Evolutionary conservation across 2,329 filamentous ascomycete species (phyloP).

Genomic region (Aschersonia sp.): DNA sequence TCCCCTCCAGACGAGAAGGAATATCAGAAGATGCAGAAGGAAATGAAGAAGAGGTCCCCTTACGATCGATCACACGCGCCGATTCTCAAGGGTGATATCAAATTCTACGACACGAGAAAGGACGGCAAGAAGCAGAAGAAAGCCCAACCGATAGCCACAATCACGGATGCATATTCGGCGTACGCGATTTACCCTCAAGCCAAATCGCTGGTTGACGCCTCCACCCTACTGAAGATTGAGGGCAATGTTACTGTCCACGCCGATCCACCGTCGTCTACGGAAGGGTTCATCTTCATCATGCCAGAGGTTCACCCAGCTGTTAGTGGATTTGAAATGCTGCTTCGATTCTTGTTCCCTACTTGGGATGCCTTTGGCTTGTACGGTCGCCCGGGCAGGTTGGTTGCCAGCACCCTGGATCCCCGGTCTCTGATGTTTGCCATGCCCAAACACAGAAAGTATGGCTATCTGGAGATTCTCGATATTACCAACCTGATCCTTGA

Average conservation of each 20-base stretch:
- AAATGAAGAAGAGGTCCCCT: conserved; percentile 63
- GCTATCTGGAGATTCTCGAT: conserved; percentile 81
- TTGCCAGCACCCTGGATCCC: conserved; percentile 75
- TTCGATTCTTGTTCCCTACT: conserved; percentile 82
- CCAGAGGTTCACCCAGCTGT: conserved; percentile 87
- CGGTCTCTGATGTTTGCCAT: conserved; percentile 97
- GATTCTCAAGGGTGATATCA: conserved; percentile 73
- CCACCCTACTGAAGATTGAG: conserved; percentile 87
- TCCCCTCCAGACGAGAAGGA: conserved; percentile 90
- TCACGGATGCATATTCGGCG: conserved; percentile 79
- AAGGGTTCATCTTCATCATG: conserved; percentile 97
- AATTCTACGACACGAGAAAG: conserved; percentile 75
- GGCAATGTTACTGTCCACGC: conserved; percentile 81
- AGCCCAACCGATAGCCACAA: conserved; percentile 74
- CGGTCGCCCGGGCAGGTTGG: conserved; percentile 71
- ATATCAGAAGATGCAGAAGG: conserved; percentile 68
- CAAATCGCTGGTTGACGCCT: conserved; percentile 86
- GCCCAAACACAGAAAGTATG: conserved; percentile 75
- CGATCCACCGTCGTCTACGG: conserved; percentile 59
- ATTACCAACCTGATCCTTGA: conserved; percentile 68
- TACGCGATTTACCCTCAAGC: conserved; percentile 95
- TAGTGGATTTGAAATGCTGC: conserved; percentile 87
- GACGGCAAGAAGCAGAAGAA: conserved; percentile 82
- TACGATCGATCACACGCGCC: conserved; percentile 62
- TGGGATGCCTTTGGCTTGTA: conserved; percentile 91